phyloP scores from a whole-genome alignment of 2,329 filamentous ascomycete species.

The Aspergillus novoparasiticus region DNA sequence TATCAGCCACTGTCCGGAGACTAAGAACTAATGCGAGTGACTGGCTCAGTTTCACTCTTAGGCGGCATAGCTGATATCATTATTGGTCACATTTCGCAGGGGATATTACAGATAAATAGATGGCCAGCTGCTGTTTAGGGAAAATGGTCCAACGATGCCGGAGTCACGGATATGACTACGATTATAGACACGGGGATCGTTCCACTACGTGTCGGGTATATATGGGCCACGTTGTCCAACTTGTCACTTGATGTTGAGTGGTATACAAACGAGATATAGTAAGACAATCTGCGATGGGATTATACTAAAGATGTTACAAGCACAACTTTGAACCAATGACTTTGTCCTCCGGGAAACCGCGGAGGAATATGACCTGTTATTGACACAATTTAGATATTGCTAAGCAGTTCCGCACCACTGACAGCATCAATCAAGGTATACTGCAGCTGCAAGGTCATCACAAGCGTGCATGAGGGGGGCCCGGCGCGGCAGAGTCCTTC shows the following conservation, averaged over 20 bases:
- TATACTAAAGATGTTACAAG: too few species aligned
- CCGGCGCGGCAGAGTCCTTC: not conserved
- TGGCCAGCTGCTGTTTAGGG: not conserved
- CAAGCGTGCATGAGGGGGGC: not conserved
- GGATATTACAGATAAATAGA: not conserved
- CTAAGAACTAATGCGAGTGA: not conserved
- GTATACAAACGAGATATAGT: too few species aligned
- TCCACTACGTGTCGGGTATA: not conserved
- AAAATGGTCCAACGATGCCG: not conserved
- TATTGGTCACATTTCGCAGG: not conserved
- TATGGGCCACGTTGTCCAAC: too few species aligned
- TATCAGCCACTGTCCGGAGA: not conserved
- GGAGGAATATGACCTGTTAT: too few species aligned
- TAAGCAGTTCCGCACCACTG: too few species aligned
- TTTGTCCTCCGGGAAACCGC: too few species aligned
- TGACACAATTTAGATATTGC: too few species aligned
- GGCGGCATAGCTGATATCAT: not conserved
- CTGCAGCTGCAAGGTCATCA: not conserved
- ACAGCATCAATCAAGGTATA: too few species aligned
- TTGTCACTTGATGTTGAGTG: too few species aligned
- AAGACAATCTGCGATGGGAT: too few species aligned
- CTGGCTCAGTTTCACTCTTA: not conserved
- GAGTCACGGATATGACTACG: not conserved
- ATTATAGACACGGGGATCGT: not conserved
- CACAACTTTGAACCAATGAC: too few species aligned